Evolutionary conservation across 2,329 filamentous ascomycete genomes (phyloP).

Genomic region (Pestalotiopsis sp.): DNA sequence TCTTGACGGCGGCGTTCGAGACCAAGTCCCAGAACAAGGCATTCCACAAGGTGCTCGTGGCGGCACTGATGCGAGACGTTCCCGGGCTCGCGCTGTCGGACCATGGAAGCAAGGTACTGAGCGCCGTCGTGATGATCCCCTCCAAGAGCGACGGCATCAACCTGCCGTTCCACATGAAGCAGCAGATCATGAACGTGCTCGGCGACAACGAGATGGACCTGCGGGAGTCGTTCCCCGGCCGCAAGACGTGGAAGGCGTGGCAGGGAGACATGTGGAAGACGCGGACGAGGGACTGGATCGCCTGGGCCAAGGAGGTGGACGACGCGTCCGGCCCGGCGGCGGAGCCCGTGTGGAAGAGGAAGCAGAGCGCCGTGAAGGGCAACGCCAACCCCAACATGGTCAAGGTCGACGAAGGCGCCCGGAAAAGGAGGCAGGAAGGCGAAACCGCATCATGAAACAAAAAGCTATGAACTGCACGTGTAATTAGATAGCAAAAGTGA

Average conservation of each 20-base stretch:
- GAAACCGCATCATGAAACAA: not conserved
- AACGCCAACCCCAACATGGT: slow-evolving; percentile 14
- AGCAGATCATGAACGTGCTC: slow-evolving; percentile 54
- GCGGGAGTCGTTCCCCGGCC: slow-evolving; percentile 56
- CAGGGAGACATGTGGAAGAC: slow-evolving; percentile 61
- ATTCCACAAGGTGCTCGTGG: slow-evolving; percentile 60
- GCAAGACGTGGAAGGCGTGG: slow-evolving; percentile 61
- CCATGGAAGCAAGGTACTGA: slow-evolving; percentile 55
- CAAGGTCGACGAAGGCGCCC: slow-evolving; percentile 11
- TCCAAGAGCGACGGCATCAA: slow-evolving; percentile 50
- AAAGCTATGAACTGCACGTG: not conserved
- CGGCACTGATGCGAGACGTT: slow-evolving; percentile 47
- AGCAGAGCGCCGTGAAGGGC: slow-evolving; percentile 6
- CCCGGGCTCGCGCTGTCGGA: slow-evolving; percentile 51
- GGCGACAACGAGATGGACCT: slow-evolving; percentile 51
- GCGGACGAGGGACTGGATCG: slow-evolving; percentile 56
- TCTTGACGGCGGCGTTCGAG: slow-evolving; percentile 54
- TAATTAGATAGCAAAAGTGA: not conserved
- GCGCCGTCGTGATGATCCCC: slow-evolving; percentile 51
- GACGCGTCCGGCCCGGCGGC: slow-evolving; percentile 30
- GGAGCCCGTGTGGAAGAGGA: slow-evolving; percentile 38
- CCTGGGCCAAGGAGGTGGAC: slow-evolving; percentile 57
- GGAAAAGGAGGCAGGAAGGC: slow-evolving; percentile 5
- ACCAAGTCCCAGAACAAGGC: slow-evolving; percentile 50
- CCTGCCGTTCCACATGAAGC: slow-evolving; percentile 61